Evolutionary conservation across 2,329 filamentous ascomycete species (phyloP).

Genomic region (Penicillium aurantiogriseum): DNA sequence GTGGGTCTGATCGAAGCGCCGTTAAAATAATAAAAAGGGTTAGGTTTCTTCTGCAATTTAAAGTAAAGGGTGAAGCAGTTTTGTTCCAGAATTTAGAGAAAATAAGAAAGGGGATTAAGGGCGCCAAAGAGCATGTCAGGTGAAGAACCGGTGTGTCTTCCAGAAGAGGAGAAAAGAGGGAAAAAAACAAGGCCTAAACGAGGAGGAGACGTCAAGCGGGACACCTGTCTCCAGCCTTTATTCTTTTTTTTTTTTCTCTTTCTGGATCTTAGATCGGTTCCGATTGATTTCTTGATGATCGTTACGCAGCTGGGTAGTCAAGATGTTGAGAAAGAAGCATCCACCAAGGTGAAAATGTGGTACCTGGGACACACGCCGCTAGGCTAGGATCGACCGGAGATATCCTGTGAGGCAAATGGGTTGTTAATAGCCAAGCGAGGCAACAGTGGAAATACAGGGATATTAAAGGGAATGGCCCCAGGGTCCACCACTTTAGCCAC

Average conservation of each 20-base stretch:
- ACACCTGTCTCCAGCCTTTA: conserved; percentile 4
- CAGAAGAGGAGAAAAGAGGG: conserved; percentile 5
- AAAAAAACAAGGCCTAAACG: conserved; percentile 6
- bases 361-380: conserved; percentile 12
- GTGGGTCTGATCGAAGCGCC: conserved; percentile 32
- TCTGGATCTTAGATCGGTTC: conserved; percentile 16
- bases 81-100: conserved; percentile 1
- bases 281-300: conserved; percentile 16
- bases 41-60: conserved; percentile 26
- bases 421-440: conserved; percentile 24
- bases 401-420: conserved; percentile 15
- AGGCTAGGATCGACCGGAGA: conserved; percentile 18
- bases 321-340: not conserved
- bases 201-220: conserved; percentile 9
- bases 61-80: conserved; percentile 22
- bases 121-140: conserved; percentile 9
- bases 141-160: conserved; percentile 3
- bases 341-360: conserved; percentile 12
- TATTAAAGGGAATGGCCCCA: conserved; percentile 22
- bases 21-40: conserved; percentile 17
- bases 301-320: conserved; percentile 21
- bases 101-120: not conserved
- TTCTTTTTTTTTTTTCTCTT: not conserved
- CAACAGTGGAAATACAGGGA: conserved; percentile 31
- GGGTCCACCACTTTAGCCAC: conserved; percentile 20